These are phyloP conservation scores for Umbelopsis sp. DNA, from an alignment of 192 early-diverging fungal species.

Conservation along the genomic window DNA sequence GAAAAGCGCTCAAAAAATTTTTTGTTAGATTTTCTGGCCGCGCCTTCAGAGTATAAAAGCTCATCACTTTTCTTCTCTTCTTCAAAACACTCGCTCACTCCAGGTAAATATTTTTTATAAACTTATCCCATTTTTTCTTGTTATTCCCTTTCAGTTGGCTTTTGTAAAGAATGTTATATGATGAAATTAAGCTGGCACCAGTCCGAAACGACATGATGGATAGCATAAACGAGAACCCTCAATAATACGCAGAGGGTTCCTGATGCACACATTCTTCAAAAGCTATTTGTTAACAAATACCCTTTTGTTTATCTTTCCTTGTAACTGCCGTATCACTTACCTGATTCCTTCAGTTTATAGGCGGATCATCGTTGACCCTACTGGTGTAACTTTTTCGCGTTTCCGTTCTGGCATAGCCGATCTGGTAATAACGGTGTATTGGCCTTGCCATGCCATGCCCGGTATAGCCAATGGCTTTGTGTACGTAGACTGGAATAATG, in stretches of 20 bases:
- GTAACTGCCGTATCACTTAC: neutral
- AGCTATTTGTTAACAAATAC: neutral
- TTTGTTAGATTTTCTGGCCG: neutral
- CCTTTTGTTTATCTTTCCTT: conserved; percentile 4
- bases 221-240: conserved; percentile 17
- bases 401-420: too few species aligned
- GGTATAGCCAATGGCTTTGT: too few species aligned
- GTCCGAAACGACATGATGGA: conserved; percentile 30
- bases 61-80: neutral
- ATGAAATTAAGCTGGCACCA: conserved; percentile 32
- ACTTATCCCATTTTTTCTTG: neutral
- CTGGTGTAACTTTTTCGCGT: neutral
- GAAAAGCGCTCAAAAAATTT: neutral
- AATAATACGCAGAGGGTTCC: conserved; percentile 25
- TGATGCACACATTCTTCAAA: neutral
- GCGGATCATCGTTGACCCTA: neutral
- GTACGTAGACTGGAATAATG: too few species aligned
- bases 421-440: too few species aligned
- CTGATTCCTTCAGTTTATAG: conserved; percentile 8
- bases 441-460: too few species aligned
- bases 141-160: neutral
- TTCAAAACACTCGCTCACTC: neutral
- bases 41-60: neutral
- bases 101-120: conserved; percentile 2
- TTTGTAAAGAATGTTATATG: neutral